Percentiles rank a stretch among this genome's conserved stretches.
phyloP scores from a whole-genome alignment of 139 green algal species.

The Asterochloris sp. region DNA sequence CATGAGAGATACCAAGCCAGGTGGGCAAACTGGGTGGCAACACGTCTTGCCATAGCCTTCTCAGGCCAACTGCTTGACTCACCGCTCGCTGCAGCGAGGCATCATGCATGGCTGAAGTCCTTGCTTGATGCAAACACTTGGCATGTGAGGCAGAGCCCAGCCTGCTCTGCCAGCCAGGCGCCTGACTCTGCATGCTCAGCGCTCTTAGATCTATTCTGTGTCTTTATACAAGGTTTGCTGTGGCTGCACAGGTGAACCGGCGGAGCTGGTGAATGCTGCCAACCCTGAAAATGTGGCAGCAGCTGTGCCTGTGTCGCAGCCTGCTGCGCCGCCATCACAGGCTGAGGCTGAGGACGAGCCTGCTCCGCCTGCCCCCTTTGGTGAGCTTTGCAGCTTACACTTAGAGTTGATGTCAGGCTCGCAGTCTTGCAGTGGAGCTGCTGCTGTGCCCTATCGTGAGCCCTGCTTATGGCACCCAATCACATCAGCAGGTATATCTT shows the following conservation, averaged over 20 bases:
- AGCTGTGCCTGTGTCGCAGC: conserved; percentile 13
- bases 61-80: background rate
- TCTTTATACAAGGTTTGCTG: background rate
- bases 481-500: too few species aligned
- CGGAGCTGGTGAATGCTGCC: conserved; percentile 39
- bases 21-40: background rate
- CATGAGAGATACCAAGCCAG: conserved; percentile 51
- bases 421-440: too few species aligned
- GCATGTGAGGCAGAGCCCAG: background rate
- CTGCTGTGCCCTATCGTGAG: too few species aligned
- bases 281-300: conserved; percentile 24
- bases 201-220: background rate
- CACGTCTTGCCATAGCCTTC: background rate
- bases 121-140: background rate
- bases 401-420: too few species aligned
- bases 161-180: background rate
- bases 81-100: background rate
- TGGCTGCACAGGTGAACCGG: conserved; percentile 4
- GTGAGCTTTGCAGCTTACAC: conserved; percentile 3
- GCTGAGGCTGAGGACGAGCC: conserved; percentile 58
- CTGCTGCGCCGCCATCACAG: conserved; percentile 7
- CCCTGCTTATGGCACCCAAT: too few species aligned
- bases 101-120: background rate
- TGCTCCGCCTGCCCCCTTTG: conserved; percentile 75
- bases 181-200: background rate